Conservation (phyloP, 2,329 filamentous ascomycete species). For the Monosporascus sp. region DNA sequence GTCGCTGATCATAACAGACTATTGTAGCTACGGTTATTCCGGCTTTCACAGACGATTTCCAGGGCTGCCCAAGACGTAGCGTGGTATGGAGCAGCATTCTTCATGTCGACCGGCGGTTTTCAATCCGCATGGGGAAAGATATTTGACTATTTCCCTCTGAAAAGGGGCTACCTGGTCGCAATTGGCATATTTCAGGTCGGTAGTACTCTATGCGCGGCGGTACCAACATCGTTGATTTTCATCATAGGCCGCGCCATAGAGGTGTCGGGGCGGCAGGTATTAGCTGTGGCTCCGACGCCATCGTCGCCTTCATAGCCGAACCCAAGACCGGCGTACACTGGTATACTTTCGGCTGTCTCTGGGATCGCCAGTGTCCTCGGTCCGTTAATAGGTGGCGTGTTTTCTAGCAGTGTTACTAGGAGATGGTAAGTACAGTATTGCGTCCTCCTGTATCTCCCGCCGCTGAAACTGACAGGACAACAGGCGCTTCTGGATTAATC, state of each 20-base stretch:
- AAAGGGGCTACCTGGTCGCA: constrained; percentile 9
- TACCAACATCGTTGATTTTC: not conserved
- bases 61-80: constrained; percentile 46
- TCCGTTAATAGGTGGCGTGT: constrained; percentile 12
- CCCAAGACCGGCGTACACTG: constrained; percentile 10
- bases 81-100: constrained; percentile 55
- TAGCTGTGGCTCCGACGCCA: constrained; percentile 12
- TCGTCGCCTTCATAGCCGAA: constrained; percentile 10
- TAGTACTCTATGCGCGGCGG: constrained; percentile 8
- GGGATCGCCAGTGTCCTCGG: constrained; percentile 12
- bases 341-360: constrained; percentile 11
- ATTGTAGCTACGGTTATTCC: constrained; percentile 54
- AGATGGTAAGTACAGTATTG: not conserved
- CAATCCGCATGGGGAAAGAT: constrained; percentile 42
- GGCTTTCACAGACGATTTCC: constrained; percentile 48
- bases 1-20: constrained; percentile 29
- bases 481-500: constrained; percentile 17
- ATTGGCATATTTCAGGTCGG: constrained; percentile 11
- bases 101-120: constrained; percentile 40
- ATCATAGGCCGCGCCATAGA: constrained; percentile 31
- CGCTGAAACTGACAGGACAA: no score
- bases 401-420: constrained; percentile 14
- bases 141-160: constrained; percentile 35
- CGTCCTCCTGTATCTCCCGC: no score
- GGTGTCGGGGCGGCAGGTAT: constrained; percentile 25